phyloP scores from a whole-genome alignment of 1,284 basidiomycete species.

The Baeospora myosura region DNA sequence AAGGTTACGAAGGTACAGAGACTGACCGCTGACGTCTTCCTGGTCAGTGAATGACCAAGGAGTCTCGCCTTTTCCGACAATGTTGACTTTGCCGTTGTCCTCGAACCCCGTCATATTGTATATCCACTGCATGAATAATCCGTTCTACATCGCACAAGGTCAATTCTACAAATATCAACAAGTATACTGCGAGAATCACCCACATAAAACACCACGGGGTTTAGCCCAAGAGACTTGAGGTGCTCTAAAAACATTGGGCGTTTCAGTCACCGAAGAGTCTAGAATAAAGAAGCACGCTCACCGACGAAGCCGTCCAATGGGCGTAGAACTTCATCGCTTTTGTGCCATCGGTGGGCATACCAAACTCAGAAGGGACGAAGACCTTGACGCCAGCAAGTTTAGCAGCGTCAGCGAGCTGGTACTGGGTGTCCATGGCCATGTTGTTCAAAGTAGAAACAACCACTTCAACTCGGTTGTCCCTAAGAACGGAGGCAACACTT shows the following conservation, averaged over 20 bases:
- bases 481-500: slow-evolving; percentile 13
- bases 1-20: not conserved
- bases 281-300: not conserved
- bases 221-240: slow-evolving; percentile 10
- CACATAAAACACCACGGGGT: slow-evolving; percentile 13
- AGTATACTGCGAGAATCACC: slow-evolving; percentile 2
- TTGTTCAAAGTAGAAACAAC: slow-evolving; percentile 9
- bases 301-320: not conserved
- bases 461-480: slow-evolving; percentile 12
- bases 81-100: slow-evolving; percentile 13
- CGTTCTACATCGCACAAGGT: slow-evolving; percentile 9
- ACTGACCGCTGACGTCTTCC: slow-evolving; percentile 16
- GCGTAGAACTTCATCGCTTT: not conserved
- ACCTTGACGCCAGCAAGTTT: slow-evolving; percentile 5
- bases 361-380: slow-evolving; percentile 1
- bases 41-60: slow-evolving; percentile 15
- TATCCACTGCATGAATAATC: slow-evolving; percentile 14
- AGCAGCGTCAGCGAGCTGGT: slow-evolving; percentile 4
- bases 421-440: not conserved
- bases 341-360: not conserved
- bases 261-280: not conserved
- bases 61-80: slow-evolving; percentile 16
- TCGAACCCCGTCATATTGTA: slow-evolving; percentile 7
- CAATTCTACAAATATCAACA: not conserved
- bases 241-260: slow-evolving; percentile 4